Conservation (phyloP, 108 stramenopile genomes). For the Nannochloropsis gaditana region DNA sequence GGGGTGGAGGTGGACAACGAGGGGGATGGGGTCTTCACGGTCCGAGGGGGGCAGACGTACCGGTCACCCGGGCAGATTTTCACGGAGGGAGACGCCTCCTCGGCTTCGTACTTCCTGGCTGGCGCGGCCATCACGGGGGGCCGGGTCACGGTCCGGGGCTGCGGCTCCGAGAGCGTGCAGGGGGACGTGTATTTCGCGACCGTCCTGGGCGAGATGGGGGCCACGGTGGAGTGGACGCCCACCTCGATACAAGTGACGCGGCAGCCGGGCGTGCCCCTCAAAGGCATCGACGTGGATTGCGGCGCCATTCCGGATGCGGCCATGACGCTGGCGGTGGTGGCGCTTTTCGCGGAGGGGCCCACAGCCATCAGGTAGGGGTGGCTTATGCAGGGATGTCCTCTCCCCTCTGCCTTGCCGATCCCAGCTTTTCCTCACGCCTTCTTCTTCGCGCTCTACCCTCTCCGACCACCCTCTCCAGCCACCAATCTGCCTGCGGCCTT, state of each 20-base stretch:
- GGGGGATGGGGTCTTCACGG: constrained; percentile 40
- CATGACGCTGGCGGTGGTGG: constrained; percentile 93
- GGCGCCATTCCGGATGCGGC: constrained; percentile 95
- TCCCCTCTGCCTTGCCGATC: background rate
- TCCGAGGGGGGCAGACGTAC: constrained; percentile 63
- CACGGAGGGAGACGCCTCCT: constrained; percentile 93
- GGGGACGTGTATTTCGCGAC: constrained; percentile 93
- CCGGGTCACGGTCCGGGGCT: constrained; percentile 68
- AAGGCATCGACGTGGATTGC: constrained; percentile 83
- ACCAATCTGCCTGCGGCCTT: too few relatives aligned
- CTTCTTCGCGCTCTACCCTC: background rate
- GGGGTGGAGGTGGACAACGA: constrained; percentile 56
- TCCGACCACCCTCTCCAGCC: too few relatives aligned
- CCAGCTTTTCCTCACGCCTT: background rate
- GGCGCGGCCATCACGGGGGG: constrained; percentile 94
- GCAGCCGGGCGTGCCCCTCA: constrained; percentile 64
- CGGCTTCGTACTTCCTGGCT: constrained; percentile 91
- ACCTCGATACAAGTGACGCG: constrained; percentile 84
- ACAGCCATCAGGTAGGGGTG: constrained; percentile 66
- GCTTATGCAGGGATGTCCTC: background rate
- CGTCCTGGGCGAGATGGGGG: constrained; percentile 92
- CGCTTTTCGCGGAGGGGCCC: constrained; percentile 85
- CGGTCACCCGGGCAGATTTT: constrained; percentile 63
- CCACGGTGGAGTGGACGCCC: constrained; percentile 75
- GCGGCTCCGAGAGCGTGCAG: constrained; percentile 50